Conservation (phyloP, 2,329 filamentous ascomycete species). For the Colletotrichum ledebouriae region DNA sequence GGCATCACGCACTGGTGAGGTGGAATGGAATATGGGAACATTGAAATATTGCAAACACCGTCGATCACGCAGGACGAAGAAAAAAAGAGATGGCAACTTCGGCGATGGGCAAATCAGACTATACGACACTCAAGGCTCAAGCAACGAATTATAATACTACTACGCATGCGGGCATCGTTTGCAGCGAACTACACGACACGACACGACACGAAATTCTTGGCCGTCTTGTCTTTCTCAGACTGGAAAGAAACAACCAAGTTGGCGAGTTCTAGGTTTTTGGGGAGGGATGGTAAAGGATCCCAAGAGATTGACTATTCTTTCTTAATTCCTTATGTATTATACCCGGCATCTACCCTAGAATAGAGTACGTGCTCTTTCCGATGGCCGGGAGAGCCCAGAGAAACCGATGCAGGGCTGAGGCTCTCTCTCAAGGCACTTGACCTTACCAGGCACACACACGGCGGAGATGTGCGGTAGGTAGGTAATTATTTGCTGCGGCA, state of each 20-base stretch:
- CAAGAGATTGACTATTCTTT: constrained; percentile 6
- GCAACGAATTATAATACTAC: constrained; percentile 3
- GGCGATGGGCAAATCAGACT: constrained; percentile 2
- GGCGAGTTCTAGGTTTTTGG: constrained; percentile 4
- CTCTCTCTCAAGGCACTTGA: background rate
- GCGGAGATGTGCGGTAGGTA: background rate
- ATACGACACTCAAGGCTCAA: constrained; percentile 3
- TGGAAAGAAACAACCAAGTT: background rate
- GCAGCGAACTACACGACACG: constrained; percentile 24
- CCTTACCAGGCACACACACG: too few species aligned
- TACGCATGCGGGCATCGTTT: constrained; percentile 1
- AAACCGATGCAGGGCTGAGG: constrained; percentile 22
- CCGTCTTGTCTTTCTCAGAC: constrained; percentile 15
- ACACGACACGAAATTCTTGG: constrained; percentile 26
- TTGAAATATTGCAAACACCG: constrained; percentile 8
- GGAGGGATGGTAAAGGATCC: background rate
- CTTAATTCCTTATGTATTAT: constrained; percentile 36
- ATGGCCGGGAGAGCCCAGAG: constrained; percentile 15
- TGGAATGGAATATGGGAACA: constrained; percentile 23
- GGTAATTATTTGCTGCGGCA: too few species aligned
- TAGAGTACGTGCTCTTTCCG: constrained; percentile 15
- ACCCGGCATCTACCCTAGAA: constrained; percentile 39
- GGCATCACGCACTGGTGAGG: constrained; percentile 17
- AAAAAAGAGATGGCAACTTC: background rate
- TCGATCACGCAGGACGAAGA: background rate